Conservation (phyloP, 2,329 filamentous ascomycete species). For the Fonsecaea multimorphosa region DNA sequence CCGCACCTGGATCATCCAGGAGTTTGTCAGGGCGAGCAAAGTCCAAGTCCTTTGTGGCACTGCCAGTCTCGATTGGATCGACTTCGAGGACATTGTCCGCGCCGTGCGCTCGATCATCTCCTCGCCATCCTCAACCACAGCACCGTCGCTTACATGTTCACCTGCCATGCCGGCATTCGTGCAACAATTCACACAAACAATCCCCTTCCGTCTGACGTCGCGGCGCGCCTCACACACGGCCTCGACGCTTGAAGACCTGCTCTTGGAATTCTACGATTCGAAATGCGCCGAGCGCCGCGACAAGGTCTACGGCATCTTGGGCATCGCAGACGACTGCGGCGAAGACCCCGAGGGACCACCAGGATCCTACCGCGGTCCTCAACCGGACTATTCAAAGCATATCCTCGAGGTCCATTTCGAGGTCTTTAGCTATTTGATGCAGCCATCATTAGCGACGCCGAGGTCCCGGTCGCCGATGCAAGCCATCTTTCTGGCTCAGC, state of each 20-base stretch:
- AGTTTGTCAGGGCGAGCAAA: slow-evolving; percentile 36
- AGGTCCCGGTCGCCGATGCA: slow-evolving; percentile 12
- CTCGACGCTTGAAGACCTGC: slow-evolving; percentile 34
- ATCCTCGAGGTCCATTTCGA: slow-evolving; percentile 37
- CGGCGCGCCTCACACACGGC: slow-evolving; percentile 28
- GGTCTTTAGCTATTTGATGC: slow-evolving; percentile 29
- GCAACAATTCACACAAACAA: slow-evolving; percentile 31
- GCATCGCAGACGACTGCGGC: slow-evolving; percentile 37
- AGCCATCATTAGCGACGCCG: background rate
- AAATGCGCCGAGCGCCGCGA: slow-evolving; percentile 37
- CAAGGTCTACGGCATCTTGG: slow-evolving; percentile 39
- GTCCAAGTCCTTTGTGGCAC: slow-evolving; percentile 41
- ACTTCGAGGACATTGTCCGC: slow-evolving; percentile 50
- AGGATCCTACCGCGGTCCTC: slow-evolving; percentile 6
- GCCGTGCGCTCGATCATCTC: slow-evolving; percentile 14
- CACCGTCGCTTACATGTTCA: no score
- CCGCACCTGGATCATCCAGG: slow-evolving; percentile 41
- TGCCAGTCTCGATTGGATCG: slow-evolving; percentile 50
- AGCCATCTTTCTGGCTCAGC: slow-evolving; percentile 21
- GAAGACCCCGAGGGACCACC: background rate
- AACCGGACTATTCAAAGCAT: slow-evolving; percentile 37
- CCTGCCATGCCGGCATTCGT: slow-evolving; percentile 9
- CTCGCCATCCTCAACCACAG: background rate
- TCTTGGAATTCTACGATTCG: slow-evolving; percentile 38
- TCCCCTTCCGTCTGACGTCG: slow-evolving; percentile 34